A percentile compares a stretch with the other conserved stretches of the same genome.
These are phyloP conservation scores for Hemisphaericaspora xylanilytica DNA, from an alignment of 1,139 yeast genomes.

Conservation along the genomic window DNA sequence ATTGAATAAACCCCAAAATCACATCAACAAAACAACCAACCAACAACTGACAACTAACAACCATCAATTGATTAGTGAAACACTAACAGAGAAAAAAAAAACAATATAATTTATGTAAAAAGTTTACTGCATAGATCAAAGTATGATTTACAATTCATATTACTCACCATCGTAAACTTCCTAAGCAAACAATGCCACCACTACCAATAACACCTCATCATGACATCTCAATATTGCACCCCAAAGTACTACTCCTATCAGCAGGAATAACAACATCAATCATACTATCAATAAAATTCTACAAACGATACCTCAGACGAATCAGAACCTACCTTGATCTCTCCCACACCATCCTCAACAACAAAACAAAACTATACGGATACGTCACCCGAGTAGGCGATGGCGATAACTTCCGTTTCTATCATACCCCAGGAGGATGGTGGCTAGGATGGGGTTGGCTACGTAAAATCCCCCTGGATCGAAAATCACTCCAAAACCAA, in stretches of 20 bases:
- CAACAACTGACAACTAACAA: too few relatives aligned
- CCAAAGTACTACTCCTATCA: slow-evolving; percentile 40
- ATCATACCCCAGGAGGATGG: slow-evolving; percentile 90
- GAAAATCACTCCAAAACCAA: slow-evolving; percentile 51
- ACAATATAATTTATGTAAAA: too few relatives aligned
- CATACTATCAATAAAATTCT: slow-evolving; percentile 32
- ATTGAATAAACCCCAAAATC: too few relatives aligned
- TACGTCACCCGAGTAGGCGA: slow-evolving; percentile 91
- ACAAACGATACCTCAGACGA: slow-evolving; percentile 35
- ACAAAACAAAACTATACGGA: slow-evolving; percentile 55
- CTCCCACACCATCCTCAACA: slow-evolving; percentile 37
- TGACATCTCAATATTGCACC: slow-evolving; percentile 32
- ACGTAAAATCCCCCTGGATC: slow-evolving; percentile 45
- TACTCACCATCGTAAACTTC: too few relatives aligned
- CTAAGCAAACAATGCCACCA: slow-evolving; percentile 11
- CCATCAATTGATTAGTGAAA: too few relatives aligned
- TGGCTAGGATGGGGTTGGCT: slow-evolving; percentile 94
- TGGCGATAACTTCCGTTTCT: slow-evolving; percentile 91
- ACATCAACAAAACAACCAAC: too few relatives aligned
- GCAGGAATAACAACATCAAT: slow-evolving; percentile 36
- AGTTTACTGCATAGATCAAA: too few relatives aligned
- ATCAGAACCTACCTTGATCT: slow-evolving; percentile 38
- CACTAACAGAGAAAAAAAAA: too few relatives aligned
- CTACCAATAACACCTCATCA: slow-evolving; percentile 6
- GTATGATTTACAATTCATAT: too few relatives aligned